phyloP scores from a whole-genome alignment of 305 asterid species.

The Fraxinus sp. region DNA sequence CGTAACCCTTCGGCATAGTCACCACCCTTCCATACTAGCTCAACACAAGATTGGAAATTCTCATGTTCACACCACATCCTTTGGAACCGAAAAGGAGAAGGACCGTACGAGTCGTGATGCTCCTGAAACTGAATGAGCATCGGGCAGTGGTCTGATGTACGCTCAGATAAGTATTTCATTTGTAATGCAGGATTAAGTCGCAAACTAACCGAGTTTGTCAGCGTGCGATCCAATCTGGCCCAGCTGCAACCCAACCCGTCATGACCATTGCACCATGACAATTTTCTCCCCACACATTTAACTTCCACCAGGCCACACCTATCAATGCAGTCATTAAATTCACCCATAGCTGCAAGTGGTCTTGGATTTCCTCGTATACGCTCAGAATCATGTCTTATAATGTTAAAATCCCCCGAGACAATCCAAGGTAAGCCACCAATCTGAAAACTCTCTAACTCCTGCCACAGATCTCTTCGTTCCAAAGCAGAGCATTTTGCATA shows the following conservation, averaged over 20 bases:
- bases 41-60: not conserved
- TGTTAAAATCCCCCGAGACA: too few species aligned
- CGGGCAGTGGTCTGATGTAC: not conserved
- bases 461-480: not conserved
- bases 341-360: not conserved
- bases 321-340: not conserved
- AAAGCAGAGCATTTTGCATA: not conserved
- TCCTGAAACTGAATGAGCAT: not conserved
- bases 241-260: not conserved
- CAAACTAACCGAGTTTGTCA: too few species aligned
- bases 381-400: too few species aligned
- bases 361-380: too few species aligned
- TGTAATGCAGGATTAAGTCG: not conserved
- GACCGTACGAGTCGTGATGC: not conserved
- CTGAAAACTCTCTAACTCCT: not conserved
- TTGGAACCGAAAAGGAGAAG: not conserved
- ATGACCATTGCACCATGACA: not conserved
- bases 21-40: not conserved
- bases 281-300: not conserved
- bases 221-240: not conserved
- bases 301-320: not conserved
- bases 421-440: too few species aligned
- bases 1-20: not conserved
- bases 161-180: not conserved
- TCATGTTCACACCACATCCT: not conserved